Conservation (phyloP, 2,329 filamentous ascomycete genomes). For the Daldinia eschscholtzii region DNA sequence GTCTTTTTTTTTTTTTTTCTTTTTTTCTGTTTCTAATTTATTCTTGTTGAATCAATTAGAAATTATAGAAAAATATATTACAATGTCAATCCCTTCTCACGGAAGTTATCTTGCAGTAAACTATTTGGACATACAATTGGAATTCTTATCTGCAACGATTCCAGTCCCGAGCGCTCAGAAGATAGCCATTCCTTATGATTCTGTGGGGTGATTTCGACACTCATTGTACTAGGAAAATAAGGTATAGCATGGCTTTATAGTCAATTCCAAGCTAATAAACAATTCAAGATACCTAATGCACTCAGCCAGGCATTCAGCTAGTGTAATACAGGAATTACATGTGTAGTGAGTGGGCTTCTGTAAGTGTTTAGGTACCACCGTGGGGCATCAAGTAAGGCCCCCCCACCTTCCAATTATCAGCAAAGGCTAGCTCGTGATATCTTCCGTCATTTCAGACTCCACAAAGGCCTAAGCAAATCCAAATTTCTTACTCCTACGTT, state of each 20-base stretch:
- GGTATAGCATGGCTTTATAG: not conserved
- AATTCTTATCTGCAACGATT: not conserved
- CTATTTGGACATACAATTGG: not conserved
- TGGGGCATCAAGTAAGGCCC: not conserved
- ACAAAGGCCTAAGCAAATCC: constrained; percentile 18
- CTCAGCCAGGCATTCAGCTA: not conserved
- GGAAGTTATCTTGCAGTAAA: not conserved
- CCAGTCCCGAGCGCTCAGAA: not conserved
- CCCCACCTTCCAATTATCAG: constrained; percentile 10
- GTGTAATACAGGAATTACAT: too few relatives aligned
- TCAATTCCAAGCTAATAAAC: not conserved
- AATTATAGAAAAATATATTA: not conserved
- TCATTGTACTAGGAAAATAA: not conserved
- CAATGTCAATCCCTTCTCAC: not conserved
- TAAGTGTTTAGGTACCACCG: constrained; percentile 1
- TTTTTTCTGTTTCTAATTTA: too few relatives aligned
- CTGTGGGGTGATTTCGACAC: not conserved
- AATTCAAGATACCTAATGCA: not conserved
- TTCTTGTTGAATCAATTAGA: not conserved
- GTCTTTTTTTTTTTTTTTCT: constrained; percentile 2
- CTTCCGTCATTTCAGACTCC: constrained; percentile 39
- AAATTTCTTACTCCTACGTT: constrained; percentile 9
- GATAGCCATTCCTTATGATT: not conserved
- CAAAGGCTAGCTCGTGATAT: constrained; percentile 17
- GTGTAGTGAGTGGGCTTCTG: not conserved